Conservation (phyloP, 768 basidiomycete genomes). For the Lactarius pseudohatsudake region DNA sequence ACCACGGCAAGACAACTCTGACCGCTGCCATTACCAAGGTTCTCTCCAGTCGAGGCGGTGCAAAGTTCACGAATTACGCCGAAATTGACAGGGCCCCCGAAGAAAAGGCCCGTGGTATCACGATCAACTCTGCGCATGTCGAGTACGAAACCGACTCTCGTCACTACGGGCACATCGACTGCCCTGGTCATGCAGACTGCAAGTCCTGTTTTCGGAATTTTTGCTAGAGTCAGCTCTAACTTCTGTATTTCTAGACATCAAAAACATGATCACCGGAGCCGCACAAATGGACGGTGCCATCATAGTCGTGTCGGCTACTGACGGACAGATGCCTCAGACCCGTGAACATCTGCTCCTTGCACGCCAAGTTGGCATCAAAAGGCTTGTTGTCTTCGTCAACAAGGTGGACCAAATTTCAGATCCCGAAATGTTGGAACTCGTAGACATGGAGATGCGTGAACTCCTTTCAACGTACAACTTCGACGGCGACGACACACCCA, state of each 20-base stretch:
- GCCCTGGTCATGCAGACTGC: constrained; percentile 96
- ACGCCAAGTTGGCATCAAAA: constrained; percentile 96
- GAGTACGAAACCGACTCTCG: constrained; percentile 91
- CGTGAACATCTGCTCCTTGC: constrained; percentile 97
- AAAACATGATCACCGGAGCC: constrained; percentile 99
- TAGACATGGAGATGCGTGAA: constrained; percentile 99
- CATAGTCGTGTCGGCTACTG: constrained; percentile 96
- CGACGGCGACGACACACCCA: constrained; percentile 97
- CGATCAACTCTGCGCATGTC: constrained; percentile 97
- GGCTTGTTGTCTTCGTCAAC: constrained; percentile 99
- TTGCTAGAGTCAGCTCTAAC: constrained; percentile 25
- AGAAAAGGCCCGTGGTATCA: constrained; percentile 99
- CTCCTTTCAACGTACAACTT: constrained; percentile 89
- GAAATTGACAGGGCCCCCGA: constrained; percentile 99
- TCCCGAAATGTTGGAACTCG: constrained; percentile 97
- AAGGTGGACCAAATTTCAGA: constrained; percentile 97
- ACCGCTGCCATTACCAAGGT: constrained; percentile 96
- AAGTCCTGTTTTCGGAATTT: constrained; percentile 34
- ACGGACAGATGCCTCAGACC: constrained; percentile 99
- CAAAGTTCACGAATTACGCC: constrained; percentile 90
- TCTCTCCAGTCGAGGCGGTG: constrained; percentile 71
- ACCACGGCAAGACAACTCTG: constrained; percentile 97
- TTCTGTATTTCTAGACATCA: constrained; percentile 59
- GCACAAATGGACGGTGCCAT: constrained; percentile 97
- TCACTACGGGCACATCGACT: constrained; percentile 98